A percentile compares a stretch with the other conserved stretches of the same genome.
Conservation (phyloP, 2,329 filamentous ascomycete species). For the Clarireedia paspali region DNA sequence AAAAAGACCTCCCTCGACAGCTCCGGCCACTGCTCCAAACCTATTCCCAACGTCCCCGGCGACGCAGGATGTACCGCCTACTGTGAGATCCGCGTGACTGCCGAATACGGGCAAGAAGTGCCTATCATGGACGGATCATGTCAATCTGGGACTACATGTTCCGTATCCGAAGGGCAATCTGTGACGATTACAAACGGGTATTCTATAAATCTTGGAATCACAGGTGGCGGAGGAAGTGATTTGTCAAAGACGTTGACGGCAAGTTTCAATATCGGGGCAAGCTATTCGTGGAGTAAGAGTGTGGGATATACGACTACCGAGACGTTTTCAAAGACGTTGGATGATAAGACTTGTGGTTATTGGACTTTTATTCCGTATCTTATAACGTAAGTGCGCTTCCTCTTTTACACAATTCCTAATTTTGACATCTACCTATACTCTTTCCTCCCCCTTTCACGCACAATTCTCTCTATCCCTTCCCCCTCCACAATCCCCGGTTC, state of each 20-base stretch:
- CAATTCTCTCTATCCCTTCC: too few species aligned
- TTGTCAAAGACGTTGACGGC: not conserved
- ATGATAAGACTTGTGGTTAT: not conserved
- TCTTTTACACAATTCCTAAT: not conserved
- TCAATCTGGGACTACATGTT: not conserved
- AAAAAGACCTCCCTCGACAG: not conserved
- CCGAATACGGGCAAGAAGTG: not conserved
- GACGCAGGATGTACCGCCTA: not conserved
- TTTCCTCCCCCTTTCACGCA: too few species aligned
- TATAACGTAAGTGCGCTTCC: not conserved
- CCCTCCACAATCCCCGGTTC: too few species aligned
- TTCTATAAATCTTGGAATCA: not conserved
- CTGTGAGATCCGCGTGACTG: not conserved
- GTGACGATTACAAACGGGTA: not conserved
- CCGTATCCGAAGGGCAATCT: not conserved
- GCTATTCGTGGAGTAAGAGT: not conserved
- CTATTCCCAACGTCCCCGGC: not conserved
- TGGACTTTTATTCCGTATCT: conserved; percentile 1
- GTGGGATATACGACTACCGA: not conserved
- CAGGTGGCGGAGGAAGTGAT: not conserved
- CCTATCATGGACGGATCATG: not conserved
- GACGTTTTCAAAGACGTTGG: not conserved
- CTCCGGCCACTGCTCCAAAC: not conserved
- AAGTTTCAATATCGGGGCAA: not conserved
- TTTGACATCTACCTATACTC: too few species aligned